Percentiles rank a stretch among this genome's conserved stretches.
These are phyloP conservation scores for Colletotrichum sp. DNA, from an alignment of 2,329 filamentous ascomycete genomes.

Conservation along the genomic window DNA sequence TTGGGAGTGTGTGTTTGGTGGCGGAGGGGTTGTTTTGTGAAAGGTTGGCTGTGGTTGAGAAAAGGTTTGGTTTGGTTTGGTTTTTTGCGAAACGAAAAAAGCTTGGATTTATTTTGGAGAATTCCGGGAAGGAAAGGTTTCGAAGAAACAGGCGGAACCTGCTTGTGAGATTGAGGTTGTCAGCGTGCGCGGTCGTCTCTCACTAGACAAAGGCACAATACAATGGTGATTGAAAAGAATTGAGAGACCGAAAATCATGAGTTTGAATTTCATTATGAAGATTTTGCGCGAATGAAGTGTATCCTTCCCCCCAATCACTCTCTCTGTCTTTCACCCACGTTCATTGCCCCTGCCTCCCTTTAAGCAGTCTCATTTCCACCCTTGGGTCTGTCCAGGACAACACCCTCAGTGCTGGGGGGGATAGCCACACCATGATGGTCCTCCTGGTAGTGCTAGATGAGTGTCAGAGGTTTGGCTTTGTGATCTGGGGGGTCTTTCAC, in stretches of 20 bases:
- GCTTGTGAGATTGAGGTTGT: not conserved
- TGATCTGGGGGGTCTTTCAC: not conserved
- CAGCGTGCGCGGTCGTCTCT: not conserved
- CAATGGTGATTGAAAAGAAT: not conserved
- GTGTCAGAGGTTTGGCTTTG: rapidly evolving
- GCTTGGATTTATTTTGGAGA: not conserved
- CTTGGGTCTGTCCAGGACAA: not conserved
- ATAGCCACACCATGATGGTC: not conserved
- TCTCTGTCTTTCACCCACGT: not conserved
- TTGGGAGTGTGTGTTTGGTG: not conserved
- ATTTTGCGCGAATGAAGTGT: not conserved
- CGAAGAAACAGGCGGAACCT: not conserved
- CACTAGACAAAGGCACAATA: not conserved
- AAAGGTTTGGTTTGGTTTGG: not conserved
- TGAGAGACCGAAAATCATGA: not conserved
- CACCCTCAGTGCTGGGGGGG: not conserved
- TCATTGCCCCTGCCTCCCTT: not conserved
- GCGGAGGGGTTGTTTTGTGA: not conserved
- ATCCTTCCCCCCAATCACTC: not conserved
- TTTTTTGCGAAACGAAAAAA: not conserved
- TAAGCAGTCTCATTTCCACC: not conserved
- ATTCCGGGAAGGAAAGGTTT: not conserved
- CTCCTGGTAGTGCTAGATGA: not conserved
- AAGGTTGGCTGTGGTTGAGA: not conserved
- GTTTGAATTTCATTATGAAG: not conserved